A percentile compares a stretch with the other conserved stretches of the same genome.
Conservation (phyloP, 805 yeast species). For the Zygoascus ofunaensis region DNA sequence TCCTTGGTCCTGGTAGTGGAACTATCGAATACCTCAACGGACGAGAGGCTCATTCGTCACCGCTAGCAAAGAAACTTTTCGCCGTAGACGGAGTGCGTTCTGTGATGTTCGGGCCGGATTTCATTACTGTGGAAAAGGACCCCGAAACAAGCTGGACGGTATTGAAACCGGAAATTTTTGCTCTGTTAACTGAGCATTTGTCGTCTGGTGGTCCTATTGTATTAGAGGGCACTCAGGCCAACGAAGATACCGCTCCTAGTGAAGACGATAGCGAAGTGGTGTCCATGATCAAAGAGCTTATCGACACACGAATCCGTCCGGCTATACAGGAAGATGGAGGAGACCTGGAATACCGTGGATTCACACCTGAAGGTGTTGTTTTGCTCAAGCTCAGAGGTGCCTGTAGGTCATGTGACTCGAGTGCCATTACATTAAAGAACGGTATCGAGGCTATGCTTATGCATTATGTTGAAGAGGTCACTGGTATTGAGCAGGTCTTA, state of each 20-base stretch:
- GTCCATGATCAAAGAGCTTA: slow-evolving; percentile 81
- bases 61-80: slow-evolving; percentile 66
- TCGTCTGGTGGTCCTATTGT: slow-evolving; percentile 45
- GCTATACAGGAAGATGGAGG: slow-evolving; percentile 99
- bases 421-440: slow-evolving; percentile 84
- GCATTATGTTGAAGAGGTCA: slow-evolving; percentile 94
- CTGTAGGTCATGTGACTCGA: slow-evolving; percentile 84
- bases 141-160: slow-evolving; percentile 59
- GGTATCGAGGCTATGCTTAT: slow-evolving; percentile 97
- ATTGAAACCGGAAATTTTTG: slow-evolving; percentile 53
- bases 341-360: slow-evolving; percentile 81
- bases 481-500: slow-evolving; percentile 75
- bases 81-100: slow-evolving; percentile 67
- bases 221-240: slow-evolving; percentile 22
- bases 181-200: slow-evolving; percentile 38
- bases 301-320: slow-evolving; percentile 92
- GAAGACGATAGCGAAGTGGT: slow-evolving; percentile 76
- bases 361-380: slow-evolving; percentile 82
- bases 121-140: slow-evolving; percentile 69
- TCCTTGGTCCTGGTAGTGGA: slow-evolving; percentile 45
- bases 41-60: slow-evolving; percentile 66
- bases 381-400: slow-evolving; percentile 89
- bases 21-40: slow-evolving; percentile 69
- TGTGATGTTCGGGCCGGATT: slow-evolving; percentile 73
- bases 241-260: slow-evolving; percentile 34